Evolutionary conservation across 2,329 filamentous ascomycete genomes (phyloP).

Genomic region (Periconia digitata): DNA sequence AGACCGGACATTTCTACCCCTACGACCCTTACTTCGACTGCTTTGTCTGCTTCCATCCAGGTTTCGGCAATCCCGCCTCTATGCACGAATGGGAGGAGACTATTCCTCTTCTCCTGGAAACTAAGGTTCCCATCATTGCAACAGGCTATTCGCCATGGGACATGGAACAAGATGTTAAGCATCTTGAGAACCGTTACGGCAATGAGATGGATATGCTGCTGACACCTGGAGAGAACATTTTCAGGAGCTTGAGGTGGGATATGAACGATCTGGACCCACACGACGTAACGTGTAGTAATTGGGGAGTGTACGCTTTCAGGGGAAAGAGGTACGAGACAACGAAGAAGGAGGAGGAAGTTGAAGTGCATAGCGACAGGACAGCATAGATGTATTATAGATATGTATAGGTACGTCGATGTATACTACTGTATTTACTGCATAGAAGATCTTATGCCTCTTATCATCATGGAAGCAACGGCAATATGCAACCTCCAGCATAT

Average conservation of each 20-base stretch:
- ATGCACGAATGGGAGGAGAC: conserved; percentile 94
- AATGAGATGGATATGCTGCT: conserved; percentile 92
- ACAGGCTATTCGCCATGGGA: conserved; percentile 97
- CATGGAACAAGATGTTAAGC: conserved; percentile 88
- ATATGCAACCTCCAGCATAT: no score
- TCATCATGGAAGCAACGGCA: no score
- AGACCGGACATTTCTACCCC: conserved; percentile 85
- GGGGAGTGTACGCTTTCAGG: conserved; percentile 95
- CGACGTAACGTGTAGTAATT: conserved; percentile 93
- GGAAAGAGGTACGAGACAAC: conserved; percentile 88
- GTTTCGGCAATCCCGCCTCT: conserved; percentile 89
- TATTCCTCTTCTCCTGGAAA: conserved; percentile 85
- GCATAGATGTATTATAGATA: conserved; percentile 13
- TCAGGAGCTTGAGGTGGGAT: conserved; percentile 94
- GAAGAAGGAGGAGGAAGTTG: conserved; percentile 50
- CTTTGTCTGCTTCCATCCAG: conserved; percentile 96
- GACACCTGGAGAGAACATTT: conserved; percentile 89
- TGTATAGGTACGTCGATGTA: conserved; percentile 14
- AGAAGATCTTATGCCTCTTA: no score
- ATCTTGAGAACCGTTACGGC: conserved; percentile 80
- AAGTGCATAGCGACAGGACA: conserved; percentile 38
- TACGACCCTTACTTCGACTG: conserved; percentile 99
- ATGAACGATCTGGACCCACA: conserved; percentile 93
- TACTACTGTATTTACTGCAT: conserved; percentile 7
- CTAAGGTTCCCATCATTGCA: conserved; percentile 90